Percentiles rank a stretch among this genome's conserved stretches.
These are phyloP conservation scores for Aspergillus ochraceoroseus DNA, from an alignment of 2,329 filamentous ascomycete genomes.

Conservation along the genomic window DNA sequence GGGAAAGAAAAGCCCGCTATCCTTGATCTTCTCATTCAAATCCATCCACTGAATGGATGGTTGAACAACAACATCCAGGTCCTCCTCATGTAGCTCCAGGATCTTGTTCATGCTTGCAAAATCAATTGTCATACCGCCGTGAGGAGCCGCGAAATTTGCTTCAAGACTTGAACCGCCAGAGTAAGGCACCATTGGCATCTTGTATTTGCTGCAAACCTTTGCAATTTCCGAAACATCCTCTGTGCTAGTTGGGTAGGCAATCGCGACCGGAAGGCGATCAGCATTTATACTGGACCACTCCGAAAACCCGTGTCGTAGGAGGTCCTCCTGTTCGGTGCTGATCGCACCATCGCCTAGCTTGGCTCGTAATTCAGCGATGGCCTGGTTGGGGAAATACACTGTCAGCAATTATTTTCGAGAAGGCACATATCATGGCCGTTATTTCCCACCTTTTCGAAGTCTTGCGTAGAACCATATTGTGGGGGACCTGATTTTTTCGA, in stretches of 20 bases:
- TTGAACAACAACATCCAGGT: slow-evolving; percentile 91
- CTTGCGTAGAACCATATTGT: slow-evolving; percentile 37
- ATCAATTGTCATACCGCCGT: slow-evolving; percentile 82
- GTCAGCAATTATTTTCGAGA: slow-evolving; percentile 1
- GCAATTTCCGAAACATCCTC: slow-evolving; percentile 61
- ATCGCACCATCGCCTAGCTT: slow-evolving; percentile 56
- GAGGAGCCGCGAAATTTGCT: slow-evolving; percentile 82
- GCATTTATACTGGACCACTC: slow-evolving; percentile 68
- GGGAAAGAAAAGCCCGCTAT: slow-evolving; percentile 79
- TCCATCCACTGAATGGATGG: slow-evolving; percentile 90
- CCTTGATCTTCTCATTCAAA: slow-evolving; percentile 69
- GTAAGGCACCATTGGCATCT: slow-evolving; percentile 78
- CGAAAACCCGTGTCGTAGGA: slow-evolving; percentile 62
- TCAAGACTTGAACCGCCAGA: slow-evolving; percentile 83
- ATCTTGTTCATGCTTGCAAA: slow-evolving; percentile 84
- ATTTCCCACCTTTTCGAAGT: slow-evolving; percentile 39
- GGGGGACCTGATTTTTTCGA: slow-evolving; percentile 22
- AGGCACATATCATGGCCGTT: neutral
- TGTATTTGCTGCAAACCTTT: slow-evolving; percentile 70
- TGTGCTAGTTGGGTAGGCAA: slow-evolving; percentile 61
- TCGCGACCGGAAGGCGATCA: slow-evolving; percentile 57
- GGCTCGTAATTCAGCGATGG: slow-evolving; percentile 52
- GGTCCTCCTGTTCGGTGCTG: slow-evolving; percentile 59
- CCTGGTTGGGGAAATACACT: slow-evolving; percentile 37
- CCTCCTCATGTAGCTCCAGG: slow-evolving; percentile 70